Evolutionary conservation across 768 basidiomycete genomes (phyloP).

Genomic region (Boletellus ananiceps): DNA sequence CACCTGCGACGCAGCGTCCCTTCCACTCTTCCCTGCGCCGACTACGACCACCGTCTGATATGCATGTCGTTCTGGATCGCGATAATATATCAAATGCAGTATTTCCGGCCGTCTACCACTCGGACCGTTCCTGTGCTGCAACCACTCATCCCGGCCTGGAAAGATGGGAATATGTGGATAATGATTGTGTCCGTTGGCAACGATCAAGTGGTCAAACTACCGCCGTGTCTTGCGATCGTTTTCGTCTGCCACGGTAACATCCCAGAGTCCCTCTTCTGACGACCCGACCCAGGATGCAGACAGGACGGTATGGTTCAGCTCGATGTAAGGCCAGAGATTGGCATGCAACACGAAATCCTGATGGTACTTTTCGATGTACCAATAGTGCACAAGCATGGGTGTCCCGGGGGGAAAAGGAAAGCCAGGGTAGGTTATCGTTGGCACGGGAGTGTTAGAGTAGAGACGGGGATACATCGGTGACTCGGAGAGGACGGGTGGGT

Average conservation of each 20-base stretch:
- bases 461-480: constrained; percentile 53
- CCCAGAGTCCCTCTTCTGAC: constrained; percentile 39
- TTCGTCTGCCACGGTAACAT: constrained; percentile 32
- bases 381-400: constrained; percentile 46
- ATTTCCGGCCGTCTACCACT: constrained; percentile 34
- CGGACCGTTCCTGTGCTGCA: constrained; percentile 22
- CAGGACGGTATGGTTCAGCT: constrained; percentile 40
- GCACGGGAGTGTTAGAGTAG: constrained; percentile 51
- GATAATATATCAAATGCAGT: constrained; percentile 51
- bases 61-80: constrained; percentile 40
- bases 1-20: constrained; percentile 45
- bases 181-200: constrained; percentile 55
- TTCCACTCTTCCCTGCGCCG: constrained; percentile 43
- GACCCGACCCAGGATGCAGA: constrained; percentile 43
- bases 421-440: constrained; percentile 54
- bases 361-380: constrained; percentile 46
- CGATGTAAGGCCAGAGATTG: constrained; percentile 37
- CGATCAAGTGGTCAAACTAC: constrained; percentile 51
- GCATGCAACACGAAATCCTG: constrained; percentile 36
- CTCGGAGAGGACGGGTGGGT: constrained; percentile 47
- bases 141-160: constrained; percentile 48
- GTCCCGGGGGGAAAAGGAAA: constrained; percentile 50
- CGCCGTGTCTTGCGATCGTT: constrained; percentile 19
- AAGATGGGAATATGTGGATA: constrained; percentile 44
- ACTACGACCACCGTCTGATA: constrained; percentile 46